Conservation (phyloP, 257 asterid genomes). For the Nicotiana benthamiana region DNA sequence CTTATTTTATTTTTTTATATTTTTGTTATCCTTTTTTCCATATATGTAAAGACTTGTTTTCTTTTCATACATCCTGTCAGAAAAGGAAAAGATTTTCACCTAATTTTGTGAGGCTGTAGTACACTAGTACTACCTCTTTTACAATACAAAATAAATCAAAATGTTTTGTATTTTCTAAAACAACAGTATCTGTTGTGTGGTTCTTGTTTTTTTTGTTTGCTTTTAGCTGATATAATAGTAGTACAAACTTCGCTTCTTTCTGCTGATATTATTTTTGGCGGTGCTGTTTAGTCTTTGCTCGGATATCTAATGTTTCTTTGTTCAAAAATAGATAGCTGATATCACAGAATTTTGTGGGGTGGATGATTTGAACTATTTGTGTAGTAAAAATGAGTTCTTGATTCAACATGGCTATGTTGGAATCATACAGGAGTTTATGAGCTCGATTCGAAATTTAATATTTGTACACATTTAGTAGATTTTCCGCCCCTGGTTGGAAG, state of each 20-base stretch:
- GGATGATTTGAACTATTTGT: neutral
- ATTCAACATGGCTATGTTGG: constrained; percentile 32
- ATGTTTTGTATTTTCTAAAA: neutral
- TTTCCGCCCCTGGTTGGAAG: neutral
- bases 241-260: neutral
- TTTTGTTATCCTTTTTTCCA: neutral
- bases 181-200: constrained; percentile 33
- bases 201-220: constrained; percentile 17
- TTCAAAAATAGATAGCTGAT: neutral
- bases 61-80: neutral
- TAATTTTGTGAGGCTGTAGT: constrained; percentile 57
- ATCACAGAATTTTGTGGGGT: neutral
- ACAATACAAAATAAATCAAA: neutral
- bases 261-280: neutral
- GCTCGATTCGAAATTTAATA: too few relatives aligned
- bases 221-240: constrained; percentile 5
- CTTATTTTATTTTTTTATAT: neutral
- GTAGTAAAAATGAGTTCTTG: constrained; percentile 27
- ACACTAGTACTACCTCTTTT: constrained; percentile 18
- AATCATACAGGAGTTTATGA: too few relatives aligned
- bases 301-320: neutral
- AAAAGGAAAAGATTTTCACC: neutral
- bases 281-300: neutral
- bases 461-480: too few relatives aligned
- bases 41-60: constrained; percentile 6